Conservation (phyloP, 2,329 filamentous ascomycete species). For the Penicillium sp. region DNA sequence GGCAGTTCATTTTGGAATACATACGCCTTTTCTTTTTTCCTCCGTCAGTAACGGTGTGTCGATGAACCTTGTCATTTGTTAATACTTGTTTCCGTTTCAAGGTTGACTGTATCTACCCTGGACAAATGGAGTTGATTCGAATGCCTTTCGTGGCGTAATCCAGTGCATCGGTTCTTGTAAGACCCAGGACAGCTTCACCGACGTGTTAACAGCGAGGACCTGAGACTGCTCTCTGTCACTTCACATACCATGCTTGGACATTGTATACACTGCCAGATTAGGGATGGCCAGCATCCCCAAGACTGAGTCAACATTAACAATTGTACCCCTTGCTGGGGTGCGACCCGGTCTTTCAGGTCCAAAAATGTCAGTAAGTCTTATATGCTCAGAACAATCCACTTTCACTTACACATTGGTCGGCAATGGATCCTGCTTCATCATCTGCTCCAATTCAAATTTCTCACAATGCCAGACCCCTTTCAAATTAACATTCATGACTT, state of each 20-base stretch:
- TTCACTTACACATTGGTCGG: not conserved
- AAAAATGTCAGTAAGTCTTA: not conserved
- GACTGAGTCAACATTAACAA: not conserved
- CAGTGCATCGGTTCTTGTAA: not conserved
- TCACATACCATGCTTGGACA: not conserved
- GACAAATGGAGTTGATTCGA: not conserved
- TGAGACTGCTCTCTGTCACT: not conserved
- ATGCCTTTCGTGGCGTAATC: not conserved
- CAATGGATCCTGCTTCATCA: not conserved
- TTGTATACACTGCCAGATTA: not conserved
- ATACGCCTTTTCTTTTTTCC: not conserved
- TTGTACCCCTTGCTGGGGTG: not conserved
- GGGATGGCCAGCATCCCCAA: not conserved
- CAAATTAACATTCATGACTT: not conserved
- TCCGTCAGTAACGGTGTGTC: not conserved
- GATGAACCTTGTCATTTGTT: not conserved
- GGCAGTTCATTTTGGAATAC: not conserved
- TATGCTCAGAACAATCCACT: not conserved
- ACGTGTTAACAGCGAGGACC: not conserved
- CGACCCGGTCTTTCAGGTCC: not conserved
- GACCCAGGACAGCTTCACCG: not conserved
- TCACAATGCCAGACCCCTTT: not conserved
- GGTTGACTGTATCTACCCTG: not conserved
- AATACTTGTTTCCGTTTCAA: not conserved
- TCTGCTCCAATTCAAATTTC: not conserved